Base-by-base conservation (phyloP, 176 grass and related monocot genomes). In the Zea luxurians region DNA sequence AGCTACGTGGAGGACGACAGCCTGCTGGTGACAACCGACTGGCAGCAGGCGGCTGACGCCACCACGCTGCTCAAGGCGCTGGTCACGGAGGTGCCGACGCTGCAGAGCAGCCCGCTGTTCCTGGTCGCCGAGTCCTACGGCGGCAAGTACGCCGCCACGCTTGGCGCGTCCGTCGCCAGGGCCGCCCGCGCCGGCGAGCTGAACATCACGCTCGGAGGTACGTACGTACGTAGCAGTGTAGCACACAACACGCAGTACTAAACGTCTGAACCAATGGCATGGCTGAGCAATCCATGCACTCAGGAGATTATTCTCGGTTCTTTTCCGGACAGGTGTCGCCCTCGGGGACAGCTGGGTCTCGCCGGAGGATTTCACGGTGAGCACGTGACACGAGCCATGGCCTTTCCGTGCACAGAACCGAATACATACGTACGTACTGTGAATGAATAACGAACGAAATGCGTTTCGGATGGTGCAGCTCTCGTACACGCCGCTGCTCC, bases 41-140 rank as follows among this genome's bases (percentile, higher is more conserved):
- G 77, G 75, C 83, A 87, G 38, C 91, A 88, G 13, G 89, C 89
- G 10, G 58, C 8, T 6, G 91, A 97, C 68, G 59, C 84, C 47
- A 88, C 76, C 4, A 42, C 79, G 55, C 82, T 93, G 54, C 76
- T 93, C 47, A 91, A 80, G 83, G 71, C 86, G 63, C 82, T 97
- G n/a, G 73, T 70, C 46, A 54, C 40, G 11, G 76, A 88, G 59
- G 7, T 88, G 9, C 80, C 70, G 6, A n/a, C 45, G 10, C 68
- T 89, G 82, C 73, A 45, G 78, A 82, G 37, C 35, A 90, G 89
- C 47, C 94, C 91, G 10, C 84, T 97, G 27, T 97, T 80, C 84
- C 55, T 97, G 6, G 85, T 91, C 50, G 89, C 86, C 4, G 91
- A 97, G 73, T 97, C 94, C 2, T 97, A 97, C 58, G 89, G 94